Conservation (phyloP, 2,329 filamentous ascomycete genomes). For the Colletotrichum tropicale region DNA sequence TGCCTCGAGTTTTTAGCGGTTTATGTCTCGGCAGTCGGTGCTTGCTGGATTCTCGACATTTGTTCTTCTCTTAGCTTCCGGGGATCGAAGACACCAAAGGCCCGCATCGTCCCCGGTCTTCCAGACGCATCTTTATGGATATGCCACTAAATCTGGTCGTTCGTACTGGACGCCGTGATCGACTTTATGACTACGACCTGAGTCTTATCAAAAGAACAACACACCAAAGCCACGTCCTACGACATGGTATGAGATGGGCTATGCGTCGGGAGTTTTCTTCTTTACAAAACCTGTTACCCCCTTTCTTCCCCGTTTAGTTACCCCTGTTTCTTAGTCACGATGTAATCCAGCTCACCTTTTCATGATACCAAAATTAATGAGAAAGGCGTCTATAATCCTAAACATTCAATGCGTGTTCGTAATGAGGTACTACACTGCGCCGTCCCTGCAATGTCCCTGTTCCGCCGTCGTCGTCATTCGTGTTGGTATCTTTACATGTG, state of each 20-base stretch:
- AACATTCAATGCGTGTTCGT: constrained; percentile 4
- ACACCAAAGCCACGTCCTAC: neutral
- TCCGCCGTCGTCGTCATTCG: neutral
- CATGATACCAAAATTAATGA: constrained; percentile 53
- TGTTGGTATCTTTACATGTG: constrained; percentile 19
- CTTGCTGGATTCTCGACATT: constrained; percentile 23
- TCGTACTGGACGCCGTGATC: neutral
- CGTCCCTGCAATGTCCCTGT: neutral
- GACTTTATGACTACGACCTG: neutral
- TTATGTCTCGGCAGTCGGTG: constrained; percentile 26
- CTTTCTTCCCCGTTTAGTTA: constrained; percentile 22
- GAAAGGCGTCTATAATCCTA: constrained; percentile 25
- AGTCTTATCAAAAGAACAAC: neutral
- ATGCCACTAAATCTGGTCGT: constrained; percentile 1
- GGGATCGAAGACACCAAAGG: neutral
- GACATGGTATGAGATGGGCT: neutral
- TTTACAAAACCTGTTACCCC: constrained; percentile 20
- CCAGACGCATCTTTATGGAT: constrained; percentile 3
- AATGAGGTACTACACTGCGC: neutral
- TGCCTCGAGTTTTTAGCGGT: constrained; percentile 10
- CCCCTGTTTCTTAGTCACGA: constrained; percentile 38
- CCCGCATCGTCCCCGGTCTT: neutral
- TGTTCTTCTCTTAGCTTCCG: constrained; percentile 10
- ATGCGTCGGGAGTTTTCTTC: constrained; percentile 14
- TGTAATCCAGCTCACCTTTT: constrained; percentile 48